phyloP scores from a whole-genome alignment of 192 early-diverging fungal species.

The Martensiomyces pterosporus region DNA sequence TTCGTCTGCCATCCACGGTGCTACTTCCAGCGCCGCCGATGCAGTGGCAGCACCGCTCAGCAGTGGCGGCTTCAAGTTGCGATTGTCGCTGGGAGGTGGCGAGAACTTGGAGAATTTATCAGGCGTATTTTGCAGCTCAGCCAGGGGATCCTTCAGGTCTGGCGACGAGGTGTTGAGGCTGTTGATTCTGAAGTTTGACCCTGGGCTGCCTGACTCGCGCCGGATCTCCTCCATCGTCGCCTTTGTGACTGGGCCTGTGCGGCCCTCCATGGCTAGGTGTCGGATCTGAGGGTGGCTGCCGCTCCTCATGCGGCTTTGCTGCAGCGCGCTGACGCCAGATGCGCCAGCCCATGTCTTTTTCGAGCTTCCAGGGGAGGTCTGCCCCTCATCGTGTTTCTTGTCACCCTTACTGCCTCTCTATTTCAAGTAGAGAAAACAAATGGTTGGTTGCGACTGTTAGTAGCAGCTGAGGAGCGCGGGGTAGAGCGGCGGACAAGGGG shows the following conservation, averaged over 20 bases:
- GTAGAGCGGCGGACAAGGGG: too few relatives aligned
- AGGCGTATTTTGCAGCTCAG: too few relatives aligned
- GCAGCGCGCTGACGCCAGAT: slow-evolving; percentile 21
- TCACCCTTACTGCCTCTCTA: slow-evolving; percentile 31
- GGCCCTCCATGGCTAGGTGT: slow-evolving; percentile 49
- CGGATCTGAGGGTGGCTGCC: slow-evolving; percentile 48
- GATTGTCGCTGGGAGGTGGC: too few relatives aligned
- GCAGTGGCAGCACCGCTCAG: too few relatives aligned
- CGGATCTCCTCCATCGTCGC: slow-evolving; percentile 52
- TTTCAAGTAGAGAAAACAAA: slow-evolving; percentile 13
- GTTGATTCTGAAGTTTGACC: slow-evolving; percentile 42
- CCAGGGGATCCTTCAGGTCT: too few relatives aligned
- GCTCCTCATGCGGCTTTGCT: slow-evolving; percentile 29
- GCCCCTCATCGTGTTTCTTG: slow-evolving; percentile 24
- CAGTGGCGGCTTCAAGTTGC: too few relatives aligned
- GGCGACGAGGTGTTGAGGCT: slow-evolving; percentile 13
- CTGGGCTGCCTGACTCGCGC: slow-evolving; percentile 32
- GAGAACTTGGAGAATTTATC: too few relatives aligned
- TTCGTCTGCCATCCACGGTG: too few relatives aligned
- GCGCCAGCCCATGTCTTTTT: slow-evolving; percentile 31
- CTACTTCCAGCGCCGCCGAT: too few relatives aligned
- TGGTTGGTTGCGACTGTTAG: slow-evolving; percentile 4
- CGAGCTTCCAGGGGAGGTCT: slow-evolving; percentile 7
- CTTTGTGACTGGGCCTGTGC: slow-evolving; percentile 39
- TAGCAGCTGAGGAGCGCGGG: not conserved